A percentile compares a stretch with the other conserved stretches of the same genome.
Evolutionary conservation across 345 rosid species (phyloP).

Genomic region (Cardamine resedifolia): DNA sequence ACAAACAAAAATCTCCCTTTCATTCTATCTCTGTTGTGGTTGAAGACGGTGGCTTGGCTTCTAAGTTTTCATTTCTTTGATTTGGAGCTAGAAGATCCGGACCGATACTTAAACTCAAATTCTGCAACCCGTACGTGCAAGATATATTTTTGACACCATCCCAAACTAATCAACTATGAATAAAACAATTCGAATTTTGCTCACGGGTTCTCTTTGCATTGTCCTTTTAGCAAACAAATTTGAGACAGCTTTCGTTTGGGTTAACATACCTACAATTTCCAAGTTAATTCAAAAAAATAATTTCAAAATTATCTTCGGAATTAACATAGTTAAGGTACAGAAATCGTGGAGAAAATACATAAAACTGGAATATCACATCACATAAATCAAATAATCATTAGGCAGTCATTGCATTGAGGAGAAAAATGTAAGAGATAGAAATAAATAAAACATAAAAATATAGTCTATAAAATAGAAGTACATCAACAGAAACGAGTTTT

Average conservation of each 20-base stretch:
- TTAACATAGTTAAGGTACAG: background rate
- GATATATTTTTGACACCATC: background rate
- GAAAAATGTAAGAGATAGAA: background rate
- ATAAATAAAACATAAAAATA: slow-evolving; percentile 23
- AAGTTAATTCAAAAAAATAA: background rate
- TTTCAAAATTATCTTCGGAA: background rate
- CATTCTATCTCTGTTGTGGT: background rate
- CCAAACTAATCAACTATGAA: background rate
- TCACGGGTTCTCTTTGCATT: background rate
- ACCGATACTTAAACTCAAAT: background rate
- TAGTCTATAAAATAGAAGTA: slow-evolving; percentile 36
- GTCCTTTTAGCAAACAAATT: background rate
- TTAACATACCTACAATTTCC: background rate
- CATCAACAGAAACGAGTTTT: slow-evolving; percentile 37
- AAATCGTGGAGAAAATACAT: background rate
- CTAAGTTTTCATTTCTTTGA: background rate
- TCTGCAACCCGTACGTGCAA: background rate
- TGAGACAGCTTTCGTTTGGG: background rate
- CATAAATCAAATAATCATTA: background rate
- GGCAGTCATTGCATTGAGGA: background rate
- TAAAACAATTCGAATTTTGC: background rate
- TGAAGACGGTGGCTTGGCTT: background rate
- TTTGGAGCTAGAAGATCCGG: background rate
- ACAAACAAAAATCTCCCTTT: background rate
- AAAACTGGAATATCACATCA: background rate